Base-by-base conservation (phyloP, 139 green algal species). In the Tetraselmis chui region DNA sequence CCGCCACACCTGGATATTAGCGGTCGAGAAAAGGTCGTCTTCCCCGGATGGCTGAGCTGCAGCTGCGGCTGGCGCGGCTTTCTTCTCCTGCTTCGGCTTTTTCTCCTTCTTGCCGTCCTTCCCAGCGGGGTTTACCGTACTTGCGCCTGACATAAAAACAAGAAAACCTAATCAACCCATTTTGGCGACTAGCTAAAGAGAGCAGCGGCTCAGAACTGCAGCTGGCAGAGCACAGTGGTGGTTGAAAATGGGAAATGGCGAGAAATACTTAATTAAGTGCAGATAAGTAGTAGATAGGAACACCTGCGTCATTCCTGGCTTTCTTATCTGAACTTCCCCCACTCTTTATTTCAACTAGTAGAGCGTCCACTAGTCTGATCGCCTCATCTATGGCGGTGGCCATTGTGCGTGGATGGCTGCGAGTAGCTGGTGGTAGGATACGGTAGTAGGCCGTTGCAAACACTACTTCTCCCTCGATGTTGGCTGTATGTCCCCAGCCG, bases 11-110 rank as follows among this genome's bases (percentile, higher is more conserved):
- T 67, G 45, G 18, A 67, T 67, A 18, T 67, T 67, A 18, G 45
- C 45, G 45, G 45, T 18, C 11, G 45, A 18, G 45, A 84, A 84
- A 0, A 86, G 31, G 25, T 80, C 79, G 1, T 76, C 67, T 76
- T 83, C 77, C 2, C 26, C 75, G 67, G n/a, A 59, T n/a, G 58
- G 30, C 79, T 81, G 31, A 76, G 80, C 80, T 77, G 79, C 23
- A n/a, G 28, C 59, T n/a, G 58, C 22, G 11, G 75, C 78, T 22
- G 75, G 2, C 30, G 74, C 80, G 23, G 74, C 26, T 74, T n/a
- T n/a, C n/a, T 82, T 80, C 0, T 59, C 32, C 22, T 27, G 75
- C 82, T 82, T 87, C 11, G 45, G 11, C 5, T 5, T 5, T 67
- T 67, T 67, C 45, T 67, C 18, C 45, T 18, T 25, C 45, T 18